phyloP scores from a whole-genome alignment of 805 yeast species.

The Yarrowia sp. region DNA sequence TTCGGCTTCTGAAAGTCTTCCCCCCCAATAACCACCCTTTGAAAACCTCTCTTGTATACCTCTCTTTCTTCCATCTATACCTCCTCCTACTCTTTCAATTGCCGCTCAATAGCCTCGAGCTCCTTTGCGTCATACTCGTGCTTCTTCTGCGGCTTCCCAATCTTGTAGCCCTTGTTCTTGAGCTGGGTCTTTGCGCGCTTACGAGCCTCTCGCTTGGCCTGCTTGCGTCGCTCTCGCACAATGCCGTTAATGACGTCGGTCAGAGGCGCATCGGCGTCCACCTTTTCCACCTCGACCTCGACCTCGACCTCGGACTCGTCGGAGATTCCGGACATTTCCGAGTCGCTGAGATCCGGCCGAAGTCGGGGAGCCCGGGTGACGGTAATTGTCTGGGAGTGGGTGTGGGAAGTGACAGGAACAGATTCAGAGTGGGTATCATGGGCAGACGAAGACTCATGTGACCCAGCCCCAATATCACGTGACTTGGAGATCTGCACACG shows the following conservation, averaged over 20 bases:
- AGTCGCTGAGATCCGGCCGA: slow-evolving; percentile 9
- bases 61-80: background rate
- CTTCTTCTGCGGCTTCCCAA: slow-evolving; percentile 24
- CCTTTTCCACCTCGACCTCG: slow-evolving; percentile 1
- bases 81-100: background rate
- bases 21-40: too few relatives aligned
- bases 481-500: background rate
- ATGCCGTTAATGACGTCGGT: slow-evolving; percentile 30
- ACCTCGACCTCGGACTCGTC: slow-evolving; percentile 19
- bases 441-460: background rate
- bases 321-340: slow-evolving; percentile 30
- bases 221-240: slow-evolving; percentile 18
- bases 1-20: too few relatives aligned
- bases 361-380: slow-evolving; percentile 1
- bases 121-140: slow-evolving; percentile 21
- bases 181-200: background rate
- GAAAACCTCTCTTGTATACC: too few relatives aligned
- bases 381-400: background rate
- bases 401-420: background rate
- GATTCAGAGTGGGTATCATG: background rate
- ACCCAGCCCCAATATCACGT: background rate
- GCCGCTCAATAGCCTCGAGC: slow-evolving; percentile 28
- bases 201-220: slow-evolving; percentile 17
- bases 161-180: slow-evolving; percentile 21
- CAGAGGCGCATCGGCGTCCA: slow-evolving; percentile 8